Conservation (phyloP, 208 protist genomes). For the Leishmania guyanensis region DNA sequence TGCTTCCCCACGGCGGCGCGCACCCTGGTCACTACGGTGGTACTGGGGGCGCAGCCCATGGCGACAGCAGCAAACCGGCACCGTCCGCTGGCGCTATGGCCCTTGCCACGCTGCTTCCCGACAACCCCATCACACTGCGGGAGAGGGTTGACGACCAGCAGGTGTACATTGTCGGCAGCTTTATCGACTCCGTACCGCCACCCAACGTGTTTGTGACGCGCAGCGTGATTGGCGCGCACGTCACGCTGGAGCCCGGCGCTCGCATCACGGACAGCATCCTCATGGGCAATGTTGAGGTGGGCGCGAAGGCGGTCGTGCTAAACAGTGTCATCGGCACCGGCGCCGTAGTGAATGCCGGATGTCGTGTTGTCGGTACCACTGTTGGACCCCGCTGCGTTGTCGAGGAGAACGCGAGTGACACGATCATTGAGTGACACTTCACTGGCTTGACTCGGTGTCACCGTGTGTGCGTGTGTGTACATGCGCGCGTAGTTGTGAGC, state of each 20-base stretch:
- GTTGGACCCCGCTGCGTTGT: conserved; percentile 66
- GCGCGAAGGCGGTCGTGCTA: conserved; percentile 46
- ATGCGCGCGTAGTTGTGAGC: not conserved
- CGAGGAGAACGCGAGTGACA: conserved; percentile 50
- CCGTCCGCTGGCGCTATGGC: conserved; percentile 32
- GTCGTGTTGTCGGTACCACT: conserved; percentile 45
- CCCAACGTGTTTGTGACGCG: conserved; percentile 63
- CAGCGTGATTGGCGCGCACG: conserved; percentile 81
- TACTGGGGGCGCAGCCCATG: not conserved
- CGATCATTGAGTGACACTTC: conserved; percentile 34
- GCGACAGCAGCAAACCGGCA: conserved; percentile 11
- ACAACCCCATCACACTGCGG: conserved; percentile 60
- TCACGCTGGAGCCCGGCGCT: conserved; percentile 56
- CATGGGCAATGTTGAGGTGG: conserved; percentile 72
- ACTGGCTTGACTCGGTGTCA: not conserved
- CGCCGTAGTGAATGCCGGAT: conserved; percentile 50
- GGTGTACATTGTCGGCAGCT: conserved; percentile 66
- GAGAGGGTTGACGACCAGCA: conserved; percentile 38
- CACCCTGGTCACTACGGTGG: conserved; percentile 6
- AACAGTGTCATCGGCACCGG: conserved; percentile 64
- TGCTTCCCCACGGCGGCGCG: conserved; percentile 6
- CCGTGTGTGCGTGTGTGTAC: not conserved
- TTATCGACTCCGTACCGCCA: conserved; percentile 54
- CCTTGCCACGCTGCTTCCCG: conserved; percentile 48
- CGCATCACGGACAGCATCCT: conserved; percentile 78